Percentiles rank a stretch among this genome's conserved stretches.
Conservation (phyloP, 2,329 filamentous ascomycete species). For the Amesomyces nigricolor region DNA sequence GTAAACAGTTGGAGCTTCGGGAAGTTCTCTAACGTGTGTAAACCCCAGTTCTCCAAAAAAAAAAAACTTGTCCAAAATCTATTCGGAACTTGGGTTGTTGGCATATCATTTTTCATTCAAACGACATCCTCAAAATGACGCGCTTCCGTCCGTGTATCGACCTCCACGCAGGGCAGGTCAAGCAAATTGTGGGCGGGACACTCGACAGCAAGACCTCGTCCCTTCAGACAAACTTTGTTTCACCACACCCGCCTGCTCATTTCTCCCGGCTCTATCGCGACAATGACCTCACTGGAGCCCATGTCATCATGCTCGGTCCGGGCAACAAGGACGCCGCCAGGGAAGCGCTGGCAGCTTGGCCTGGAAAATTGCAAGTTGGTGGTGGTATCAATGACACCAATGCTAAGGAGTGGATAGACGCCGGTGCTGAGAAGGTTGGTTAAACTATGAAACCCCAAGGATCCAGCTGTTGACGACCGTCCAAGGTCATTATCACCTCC, state of each 20-base stretch:
- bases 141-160: slow-evolving; percentile 95
- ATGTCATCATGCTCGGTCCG: slow-evolving; percentile 94
- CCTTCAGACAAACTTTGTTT: slow-evolving; percentile 90
- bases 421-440: slow-evolving; percentile 79
- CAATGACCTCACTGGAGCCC: slow-evolving; percentile 67
- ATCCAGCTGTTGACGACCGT: background rate
- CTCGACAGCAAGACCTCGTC: slow-evolving; percentile 60
- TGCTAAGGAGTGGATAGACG: slow-evolving; percentile 77
- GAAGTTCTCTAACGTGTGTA: background rate
- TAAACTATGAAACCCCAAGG: background rate
- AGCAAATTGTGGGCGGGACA: slow-evolving; percentile 96
- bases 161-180: slow-evolving; percentile 93
- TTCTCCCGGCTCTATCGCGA: slow-evolving; percentile 79
- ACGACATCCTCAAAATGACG: slow-evolving; percentile 54
- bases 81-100: too few relatives aligned
- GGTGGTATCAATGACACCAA: slow-evolving; percentile 89
- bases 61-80: background rate
- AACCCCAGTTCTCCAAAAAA: background rate
- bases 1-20: background rate
- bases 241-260: slow-evolving; percentile 71
- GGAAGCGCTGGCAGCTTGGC: slow-evolving; percentile 75
- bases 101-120: too few relatives aligned
- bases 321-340: slow-evolving; percentile 76
- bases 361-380: slow-evolving; percentile 75
- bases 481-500: slow-evolving; percentile 90